phyloP scores from a whole-genome alignment of 2,329 filamentous ascomycete species.

The Hypoxylon sp. region DNA sequence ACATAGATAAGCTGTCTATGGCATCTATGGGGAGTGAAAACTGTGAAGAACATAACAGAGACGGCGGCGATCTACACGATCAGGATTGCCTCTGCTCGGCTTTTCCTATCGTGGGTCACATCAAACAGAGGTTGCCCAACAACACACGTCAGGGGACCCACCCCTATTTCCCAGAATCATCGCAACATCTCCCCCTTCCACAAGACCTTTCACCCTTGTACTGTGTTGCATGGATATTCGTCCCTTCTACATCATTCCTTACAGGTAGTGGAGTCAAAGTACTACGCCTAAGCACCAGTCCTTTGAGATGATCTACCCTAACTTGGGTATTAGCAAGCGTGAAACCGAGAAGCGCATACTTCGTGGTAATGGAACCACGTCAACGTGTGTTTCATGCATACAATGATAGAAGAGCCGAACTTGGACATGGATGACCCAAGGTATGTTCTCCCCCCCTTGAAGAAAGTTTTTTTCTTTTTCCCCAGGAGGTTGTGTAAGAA shows the following conservation, averaged over 20 bases:
- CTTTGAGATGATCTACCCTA: neutral
- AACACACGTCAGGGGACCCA: neutral
- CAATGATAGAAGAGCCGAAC: neutral
- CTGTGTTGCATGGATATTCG: neutral
- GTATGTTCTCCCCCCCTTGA: neutral
- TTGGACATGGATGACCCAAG: neutral
- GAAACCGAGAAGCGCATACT: neutral
- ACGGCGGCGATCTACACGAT: neutral
- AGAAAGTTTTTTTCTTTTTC: neutral
- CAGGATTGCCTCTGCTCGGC: neutral
- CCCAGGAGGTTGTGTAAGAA: neutral
- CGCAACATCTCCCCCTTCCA: neutral
- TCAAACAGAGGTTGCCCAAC: neutral
- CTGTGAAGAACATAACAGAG: neutral
- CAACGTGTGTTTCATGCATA: neutral
- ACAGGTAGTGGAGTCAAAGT: neutral
- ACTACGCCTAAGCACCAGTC: neutral
- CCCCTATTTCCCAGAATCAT: neutral
- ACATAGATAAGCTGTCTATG: neutral
- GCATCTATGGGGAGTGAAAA: neutral
- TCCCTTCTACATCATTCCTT: neutral
- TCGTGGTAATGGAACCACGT: neutral
- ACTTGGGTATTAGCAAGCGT: neutral
- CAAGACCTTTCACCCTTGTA: neutral
- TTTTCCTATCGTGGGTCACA: neutral